Base-by-base conservation (phyloP, 805 yeast species). In the Hanseniaspora vineae region DNA sequence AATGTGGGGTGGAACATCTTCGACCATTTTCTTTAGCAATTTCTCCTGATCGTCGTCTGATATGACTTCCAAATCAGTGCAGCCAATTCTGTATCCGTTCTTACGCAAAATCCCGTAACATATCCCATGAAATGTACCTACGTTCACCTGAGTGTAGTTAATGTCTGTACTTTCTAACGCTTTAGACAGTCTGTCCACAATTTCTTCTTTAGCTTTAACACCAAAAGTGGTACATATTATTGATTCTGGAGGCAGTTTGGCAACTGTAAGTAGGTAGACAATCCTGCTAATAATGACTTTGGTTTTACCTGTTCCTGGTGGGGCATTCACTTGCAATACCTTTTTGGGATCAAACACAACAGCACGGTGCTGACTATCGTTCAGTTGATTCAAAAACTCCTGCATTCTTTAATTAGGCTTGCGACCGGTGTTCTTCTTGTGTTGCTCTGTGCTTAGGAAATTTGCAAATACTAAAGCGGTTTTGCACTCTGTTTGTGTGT, bases 141-240 rank as follows among this genome's bases (percentile, higher is more conserved):
- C 76, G 49, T 80, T 64, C 18, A 90, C 61, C 44, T 70, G 69
- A 1, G 67, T 59, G 2, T 69, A 53, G 35, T 69, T 64, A 1
- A 67, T 58, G 2, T 52, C 55, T 2, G 64, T 52, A 2, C 62
- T 60, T 19, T 57, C 47, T 11, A 77, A 59, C 5, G 61, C 58
- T 0, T 57, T 62, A 6, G 57, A 45, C 17, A 90, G 63, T 40
- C 97, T 69, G 32, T 77, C 81, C 12, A 68, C 65, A 84, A 90
- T 81, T 64, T 90, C 97, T 46, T 70, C 74, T 1, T 97, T 94
- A 0, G 98, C 97, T 56, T 84, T 85, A 55, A 85, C 84, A 12
- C 97, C 90, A 66, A 90, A 90, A 0, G 97, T 89, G 6, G 96
- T 86, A 18, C 89, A 92, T 1, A 90, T 74, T 17, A 92, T 72